phyloP scores from a whole-genome alignment of 306 rosid genomes.

The Morella rubra region DNA sequence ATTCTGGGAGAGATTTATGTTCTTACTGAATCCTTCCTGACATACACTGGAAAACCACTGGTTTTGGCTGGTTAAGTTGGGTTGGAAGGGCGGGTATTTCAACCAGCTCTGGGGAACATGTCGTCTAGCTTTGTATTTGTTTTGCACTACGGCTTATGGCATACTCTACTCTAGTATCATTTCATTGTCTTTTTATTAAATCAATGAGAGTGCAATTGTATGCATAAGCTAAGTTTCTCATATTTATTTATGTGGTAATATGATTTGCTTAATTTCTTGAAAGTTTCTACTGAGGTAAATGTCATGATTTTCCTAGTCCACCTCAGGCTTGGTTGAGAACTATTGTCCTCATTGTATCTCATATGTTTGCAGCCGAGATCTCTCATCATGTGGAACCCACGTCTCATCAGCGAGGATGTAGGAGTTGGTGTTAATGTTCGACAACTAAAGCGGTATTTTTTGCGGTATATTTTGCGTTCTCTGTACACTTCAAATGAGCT shows the following conservation, averaged over 20 bases:
- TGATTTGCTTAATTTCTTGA: neutral
- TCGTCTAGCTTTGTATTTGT: neutral
- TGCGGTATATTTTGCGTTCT: slow-evolving; percentile 50
- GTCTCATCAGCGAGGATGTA: slow-evolving; percentile 87
- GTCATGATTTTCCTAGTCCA: neutral
- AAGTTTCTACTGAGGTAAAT: neutral
- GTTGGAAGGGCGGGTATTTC: too few species aligned
- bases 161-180: neutral
- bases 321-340: slow-evolving; percentile 2
- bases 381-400: slow-evolving; percentile 98
- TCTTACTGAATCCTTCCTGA: neutral
- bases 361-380: slow-evolving; percentile 71
- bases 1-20: neutral
- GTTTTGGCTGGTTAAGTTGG: neutral
- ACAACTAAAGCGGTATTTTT: slow-evolving; percentile 73
- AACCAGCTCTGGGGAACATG: too few species aligned
- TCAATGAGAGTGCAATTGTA: neutral
- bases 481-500: slow-evolving; percentile 14
- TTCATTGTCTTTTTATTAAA: neutral
- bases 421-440: slow-evolving; percentile 92
- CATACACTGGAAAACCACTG: neutral
- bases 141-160: neutral
- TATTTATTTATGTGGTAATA: neutral
- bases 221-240: slow-evolving; percentile 5
- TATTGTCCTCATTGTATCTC: neutral